Evolutionary conservation across 2,329 filamentous ascomycete genomes (phyloP).

Genomic region (Aspergillus viridinutans): DNA sequence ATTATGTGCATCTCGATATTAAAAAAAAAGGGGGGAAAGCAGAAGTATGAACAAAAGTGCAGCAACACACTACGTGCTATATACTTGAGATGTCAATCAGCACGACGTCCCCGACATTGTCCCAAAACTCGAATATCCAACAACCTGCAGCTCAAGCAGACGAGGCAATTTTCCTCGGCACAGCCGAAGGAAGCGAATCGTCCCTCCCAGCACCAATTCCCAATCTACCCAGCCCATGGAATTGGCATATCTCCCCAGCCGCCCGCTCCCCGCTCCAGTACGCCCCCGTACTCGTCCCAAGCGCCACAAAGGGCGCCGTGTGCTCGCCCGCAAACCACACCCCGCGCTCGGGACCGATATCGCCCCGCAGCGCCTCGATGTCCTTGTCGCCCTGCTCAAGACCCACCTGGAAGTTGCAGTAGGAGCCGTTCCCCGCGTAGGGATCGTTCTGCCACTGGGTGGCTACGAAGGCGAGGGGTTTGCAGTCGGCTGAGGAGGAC

Average conservation of each 20-base stretch:
- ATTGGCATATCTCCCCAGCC: slow-evolving; percentile 50
- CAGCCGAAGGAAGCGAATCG: slow-evolving; percentile 31
- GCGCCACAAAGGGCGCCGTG: slow-evolving; percentile 80
- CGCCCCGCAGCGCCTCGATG: slow-evolving; percentile 57
- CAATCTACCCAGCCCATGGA: slow-evolving; percentile 21
- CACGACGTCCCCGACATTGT: neutral
- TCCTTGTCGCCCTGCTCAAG: slow-evolving; percentile 66
- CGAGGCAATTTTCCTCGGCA: neutral
- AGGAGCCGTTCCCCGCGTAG: slow-evolving; percentile 75
- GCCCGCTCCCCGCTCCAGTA: slow-evolving; percentile 87
- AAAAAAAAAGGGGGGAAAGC: too few species aligned
- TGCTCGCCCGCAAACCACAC: slow-evolving; percentile 90
- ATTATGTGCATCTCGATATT: neutral
- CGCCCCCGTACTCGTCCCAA: slow-evolving; percentile 85
- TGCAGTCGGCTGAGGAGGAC: slow-evolving; percentile 51
- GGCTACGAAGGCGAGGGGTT: slow-evolving; percentile 60
- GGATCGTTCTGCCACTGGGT: slow-evolving; percentile 77
- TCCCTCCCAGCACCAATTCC: slow-evolving; percentile 22
- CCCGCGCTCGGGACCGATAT: slow-evolving; percentile 52
- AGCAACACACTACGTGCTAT: neutral
- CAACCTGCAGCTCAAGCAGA: neutral
- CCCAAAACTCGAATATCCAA: neutral
- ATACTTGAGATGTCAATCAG: neutral
- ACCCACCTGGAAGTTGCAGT: slow-evolving; percentile 79
- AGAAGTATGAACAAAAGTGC: neutral